phyloP scores from a whole-genome alignment of 2,329 filamentous ascomycete species.

The Endocalyx cinctus region DNA sequence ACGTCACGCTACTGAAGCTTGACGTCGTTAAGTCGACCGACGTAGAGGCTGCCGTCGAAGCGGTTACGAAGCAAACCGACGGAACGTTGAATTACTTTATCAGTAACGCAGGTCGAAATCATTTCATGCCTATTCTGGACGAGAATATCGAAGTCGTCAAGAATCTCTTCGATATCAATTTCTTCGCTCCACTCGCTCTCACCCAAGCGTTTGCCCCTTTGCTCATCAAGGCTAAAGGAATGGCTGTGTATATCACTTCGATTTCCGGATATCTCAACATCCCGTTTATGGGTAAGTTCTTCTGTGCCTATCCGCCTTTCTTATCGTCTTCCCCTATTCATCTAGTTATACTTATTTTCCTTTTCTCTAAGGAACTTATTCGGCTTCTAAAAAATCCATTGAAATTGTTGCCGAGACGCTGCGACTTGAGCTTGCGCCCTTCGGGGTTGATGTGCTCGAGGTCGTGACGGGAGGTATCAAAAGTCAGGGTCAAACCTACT shows the following conservation, averaged over 20 bases:
- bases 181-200: conserved; percentile 23
- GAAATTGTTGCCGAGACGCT: conserved; percentile 23
- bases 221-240: conserved; percentile 25
- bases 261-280: conserved; percentile 19
- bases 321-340: background rate
- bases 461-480: conserved; percentile 21
- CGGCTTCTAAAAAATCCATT: conserved; percentile 22
- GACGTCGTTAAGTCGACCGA: conserved; percentile 17
- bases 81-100: conserved; percentile 20
- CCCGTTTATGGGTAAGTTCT: conserved; percentile 21
- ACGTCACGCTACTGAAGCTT: conserved; percentile 18
- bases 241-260: conserved; percentile 20
- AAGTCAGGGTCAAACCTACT: conserved; percentile 22
- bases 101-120: conserved; percentile 23
- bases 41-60: conserved; percentile 16
- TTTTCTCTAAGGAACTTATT: conserved; percentile 16
- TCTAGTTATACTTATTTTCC: background rate
- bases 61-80: conserved; percentile 15
- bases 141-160: conserved; percentile 15
- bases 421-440: conserved; percentile 22
- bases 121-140: conserved; percentile 23
- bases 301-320: background rate
- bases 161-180: conserved; percentile 25
- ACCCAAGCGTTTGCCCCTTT: conserved; percentile 22
- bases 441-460: conserved; percentile 22